phyloP scores from a whole-genome alignment of 495 filamentous ascomycete genomes.

The Penicillium crystallinum region DNA sequence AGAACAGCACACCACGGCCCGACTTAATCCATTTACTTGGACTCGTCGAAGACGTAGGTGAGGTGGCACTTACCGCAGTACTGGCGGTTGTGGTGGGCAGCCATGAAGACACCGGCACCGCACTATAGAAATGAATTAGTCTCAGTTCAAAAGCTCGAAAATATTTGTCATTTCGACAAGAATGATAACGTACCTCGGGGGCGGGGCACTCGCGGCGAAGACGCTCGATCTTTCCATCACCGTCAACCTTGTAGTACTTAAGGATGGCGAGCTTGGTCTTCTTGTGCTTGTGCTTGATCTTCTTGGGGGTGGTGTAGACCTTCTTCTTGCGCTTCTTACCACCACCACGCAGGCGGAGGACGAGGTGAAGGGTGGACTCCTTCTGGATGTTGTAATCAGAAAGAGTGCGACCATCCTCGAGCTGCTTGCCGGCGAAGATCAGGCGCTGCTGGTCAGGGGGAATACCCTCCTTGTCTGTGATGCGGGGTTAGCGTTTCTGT shows the following conservation, averaged over 20 bases:
- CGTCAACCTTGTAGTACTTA: slow-evolving; percentile 99
- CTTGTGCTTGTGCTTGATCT: slow-evolving; percentile 99
- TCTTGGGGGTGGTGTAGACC: slow-evolving; percentile 99
- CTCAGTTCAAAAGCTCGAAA: slow-evolving; percentile 7
- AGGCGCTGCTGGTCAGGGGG: slow-evolving; percentile 99
- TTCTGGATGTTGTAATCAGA: slow-evolving; percentile 99
- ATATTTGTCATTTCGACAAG: not conserved
- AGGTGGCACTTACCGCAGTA: slow-evolving; percentile 99
- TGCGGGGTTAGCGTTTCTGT: slow-evolving; percentile 6
- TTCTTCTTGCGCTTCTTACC: slow-evolving; percentile 99
- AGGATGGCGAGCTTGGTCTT: slow-evolving; percentile 99
- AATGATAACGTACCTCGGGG: slow-evolving; percentile 63
- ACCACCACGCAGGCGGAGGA: slow-evolving; percentile 93
- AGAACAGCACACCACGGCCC: slow-evolving; percentile 15
- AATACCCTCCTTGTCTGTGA: slow-evolving; percentile 97
- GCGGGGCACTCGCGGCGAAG: slow-evolving; percentile 93
- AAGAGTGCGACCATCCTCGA: slow-evolving; percentile 98
- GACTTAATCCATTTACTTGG: slow-evolving; percentile 45
- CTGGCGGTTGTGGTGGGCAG: slow-evolving; percentile 98
- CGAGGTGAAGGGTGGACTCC: slow-evolving; percentile 97
- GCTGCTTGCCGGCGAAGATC: slow-evolving; percentile 99
- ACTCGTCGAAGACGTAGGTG: slow-evolving; percentile 98
- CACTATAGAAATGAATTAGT: slow-evolving; percentile 55
- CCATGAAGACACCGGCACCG: slow-evolving; percentile 99
- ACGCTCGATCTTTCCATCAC: slow-evolving; percentile 99